Base-by-base conservation (phyloP, 352 stramenopile species). In the Phytophthora ramorum region DNA sequence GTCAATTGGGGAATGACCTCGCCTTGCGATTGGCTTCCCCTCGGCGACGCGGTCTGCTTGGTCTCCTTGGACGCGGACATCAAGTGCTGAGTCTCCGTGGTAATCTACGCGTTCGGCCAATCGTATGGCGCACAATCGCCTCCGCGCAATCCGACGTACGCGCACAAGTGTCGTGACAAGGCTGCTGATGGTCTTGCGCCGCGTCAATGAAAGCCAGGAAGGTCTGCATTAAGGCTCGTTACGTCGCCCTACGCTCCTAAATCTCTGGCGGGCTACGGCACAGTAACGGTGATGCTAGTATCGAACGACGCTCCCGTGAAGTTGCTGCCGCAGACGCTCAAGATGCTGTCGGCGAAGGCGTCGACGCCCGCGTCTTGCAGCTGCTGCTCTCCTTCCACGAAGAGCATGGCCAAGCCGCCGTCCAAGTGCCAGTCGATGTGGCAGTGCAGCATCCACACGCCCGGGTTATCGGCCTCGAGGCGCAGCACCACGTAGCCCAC, bases 381-480 rank as follows among this genome's bases (percentile, higher is more conserved):
- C 24, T 66, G 30, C 17, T 19, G 6, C 46, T 75, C 47, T 19
- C 62, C 61, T 35, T 78, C 73, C 12, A 81, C 44, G 32, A 78
- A 69, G 32, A 75, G 58, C 69, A 81, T 75, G 20, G 35, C 70
- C 38, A 81, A 45, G 6, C 73, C 73, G 4, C 13, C 43, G 7
- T 51, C 51, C 28, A 73, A 44, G 61, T 59, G 59, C 69, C 60
- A 73, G 34, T 81, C 69, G 30, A 81, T 69, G 46, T 81, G 73
- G 58, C 73, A 80, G 44, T 78, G 65, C 41, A 78, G 48, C 47
- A 76, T 74, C 65, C 69, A 78, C 3, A 71, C 70, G 3, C 66
- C 69, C 17, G 64, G 64, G 20, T 79, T 77, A 61, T 76, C 63
- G 7, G 69, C 48, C 16, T 68, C 12, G 13, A 77, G 37, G 4